Base-by-base conservation (phyloP, 192 early-diverging fungal species). In the Linnemannia exigua region DNA sequence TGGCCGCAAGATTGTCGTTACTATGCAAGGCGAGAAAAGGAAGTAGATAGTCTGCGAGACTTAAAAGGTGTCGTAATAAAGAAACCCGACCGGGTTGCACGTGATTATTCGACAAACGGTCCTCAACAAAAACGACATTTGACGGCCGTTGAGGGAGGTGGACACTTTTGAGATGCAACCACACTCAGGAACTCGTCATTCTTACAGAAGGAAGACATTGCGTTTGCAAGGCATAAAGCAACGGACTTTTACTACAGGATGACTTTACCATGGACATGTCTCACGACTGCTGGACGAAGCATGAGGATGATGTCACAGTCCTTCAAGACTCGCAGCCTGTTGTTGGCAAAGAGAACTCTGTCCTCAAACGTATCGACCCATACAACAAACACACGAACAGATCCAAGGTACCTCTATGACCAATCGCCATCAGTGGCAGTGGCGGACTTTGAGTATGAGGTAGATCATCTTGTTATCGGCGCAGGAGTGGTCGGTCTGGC, bases 401-500 rank as follows among this genome's bases (percentile, higher is more conserved):
- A 8, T 15, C 41, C 46, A 28, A 48, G 46, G 47, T 17, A 28
- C 0, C 22, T 8, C 22, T 1, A 17, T 0, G 17, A 8, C 0
- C 70, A 71, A 38, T 6, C 38, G 46, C 41, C 70, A 8, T 46
- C 22, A 17, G 14, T 25, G 44, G 14, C 70, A 25, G 44, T 20
- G 17, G 25, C 28, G 6, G 28, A 67, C 63, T 44, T 86, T 19
- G 92, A 92, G n/a, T 71, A 89, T 22, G 75, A 74, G n/a, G 92
- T 95, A 2, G 95, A 95, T 51, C 88, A 94, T 73, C 85, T 96
- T 15, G 92, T 97, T 0, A 90, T 97, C n/a, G 96, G 96, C 35
- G 95, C 85, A 6, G 96, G 96, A 44, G 94, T 94, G 0, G 92
- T 95, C n/a, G 97, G 97, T 15, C 88, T 98, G 12, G 96, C 96